Base-by-base conservation (phyloP, 306 rosid species). In the Ziziphus jujuba region DNA sequence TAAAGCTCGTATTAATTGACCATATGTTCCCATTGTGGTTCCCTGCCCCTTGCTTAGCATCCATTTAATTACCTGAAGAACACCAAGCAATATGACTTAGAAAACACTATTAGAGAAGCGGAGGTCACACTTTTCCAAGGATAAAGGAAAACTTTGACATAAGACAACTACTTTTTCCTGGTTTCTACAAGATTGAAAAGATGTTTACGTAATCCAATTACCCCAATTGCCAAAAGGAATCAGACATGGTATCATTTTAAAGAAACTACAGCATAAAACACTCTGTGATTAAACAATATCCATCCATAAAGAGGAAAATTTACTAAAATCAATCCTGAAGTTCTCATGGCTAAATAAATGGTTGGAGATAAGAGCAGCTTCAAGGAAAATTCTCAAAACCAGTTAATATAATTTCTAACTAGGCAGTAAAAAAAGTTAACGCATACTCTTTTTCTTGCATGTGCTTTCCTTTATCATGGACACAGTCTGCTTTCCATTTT, bases 41-140 rank as follows among this genome's bases (percentile, higher is more conserved):
- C 98, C 98, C 69, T 92, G 96, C 56, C 96, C 97, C 79, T 88
- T 93, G 91, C 96, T 93, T 78, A 93, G 77, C 90, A 93, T 93
- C 98, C 96, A 93, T 73, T 93, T 93, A 72, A 90, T 93, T 56
- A 88, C 88, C 98, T 91, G 48, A 53, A 49, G 68, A 47, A 65
- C 59, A 31, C 51, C 53, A 66, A 58, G 31, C 25, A 68, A 9
- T 25, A 14, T 15, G 49, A 34, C 49, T 38, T 51, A 28, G 13
- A 28, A 54, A 21, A 16, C 36, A 40, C 24, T 66, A n/a, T n/a
- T n/a, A n/a, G 49, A 60, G 28, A 6, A 31, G 59, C 31, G 49
- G 40, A 48, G n/a, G 1, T 16, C 50, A 11, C 31, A 20, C 6
- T 17, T 47, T 63, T 44, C 21, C 38, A 22, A 25, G 19, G 6